Base-by-base conservation (phyloP, 345 rosid genomes). In the Cardiospermum halicacabum region DNA sequence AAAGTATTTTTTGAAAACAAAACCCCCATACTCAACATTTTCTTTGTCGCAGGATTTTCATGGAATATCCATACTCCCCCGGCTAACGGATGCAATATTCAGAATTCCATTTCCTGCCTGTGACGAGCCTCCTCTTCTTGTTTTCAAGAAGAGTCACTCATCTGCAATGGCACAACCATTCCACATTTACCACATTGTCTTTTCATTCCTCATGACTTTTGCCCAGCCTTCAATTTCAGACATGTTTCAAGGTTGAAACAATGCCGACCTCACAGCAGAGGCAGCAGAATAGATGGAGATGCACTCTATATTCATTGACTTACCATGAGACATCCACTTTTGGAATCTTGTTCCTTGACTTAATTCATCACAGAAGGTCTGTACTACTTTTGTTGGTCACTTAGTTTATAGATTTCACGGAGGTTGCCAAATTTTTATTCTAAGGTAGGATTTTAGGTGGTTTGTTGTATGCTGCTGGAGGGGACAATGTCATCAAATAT, bases 31-130 rank as follows among this genome's bases (percentile, higher is more conserved):
- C 86, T 89, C 96, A 89, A 76, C 83, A 78, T 84, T 88, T 89
- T 85, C 85, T 89, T 92, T 92, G 96, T 65, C 89, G 93, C 97
- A 92, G 94, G 96, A 76, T 74, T 66, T 68, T 81, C 82, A 69
- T 81, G 88, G 92, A 70, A 77, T 72, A 74, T 80, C 78, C 80
- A 74, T 82, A 65, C 82, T 69, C n/a, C n/a, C 79, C 77, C 31
- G 77, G 87, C 76, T 76, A 71, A 82, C 74, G 85, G 95, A 83
- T 78, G 85, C 77, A 82, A 88, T 73, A 66, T 73, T 76, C 84
- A 82, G 86, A 72, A 80, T 73, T 82, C 69, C 60, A 69, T 81
- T 78, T 74, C 80, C 74, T 82, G 77, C 77, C 81, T 75, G 80
- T 75, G 78, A 82, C 75, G 72, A 74, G 88, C 89, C 65, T 83